Conservation (phyloP, 805 yeast species). For the Suhomyces vadensis region DNA sequence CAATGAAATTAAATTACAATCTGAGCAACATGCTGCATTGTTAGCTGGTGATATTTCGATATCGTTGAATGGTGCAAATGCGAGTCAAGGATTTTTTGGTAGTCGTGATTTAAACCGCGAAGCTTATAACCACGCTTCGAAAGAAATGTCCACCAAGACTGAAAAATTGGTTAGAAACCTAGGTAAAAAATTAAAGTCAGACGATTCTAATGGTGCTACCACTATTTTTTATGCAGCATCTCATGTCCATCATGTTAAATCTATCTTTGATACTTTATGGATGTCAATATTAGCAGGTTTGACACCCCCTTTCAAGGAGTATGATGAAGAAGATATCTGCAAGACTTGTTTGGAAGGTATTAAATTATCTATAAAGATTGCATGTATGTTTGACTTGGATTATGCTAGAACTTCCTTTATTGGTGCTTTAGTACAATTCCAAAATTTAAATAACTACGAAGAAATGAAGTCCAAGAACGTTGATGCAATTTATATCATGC, state of each 20-base stretch:
- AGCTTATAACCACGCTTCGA: conserved; percentile 89
- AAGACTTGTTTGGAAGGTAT: conserved; percentile 81
- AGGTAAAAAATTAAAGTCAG: conserved; percentile 47
- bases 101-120: conserved; percentile 71
- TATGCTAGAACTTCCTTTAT: conserved; percentile 88
- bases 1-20: conserved; percentile 86
- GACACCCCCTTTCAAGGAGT: conserved; percentile 90
- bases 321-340: conserved; percentile 71
- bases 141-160: conserved; percentile 86
- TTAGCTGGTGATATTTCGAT: conserved; percentile 58
- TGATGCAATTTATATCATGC: conserved; percentile 70
- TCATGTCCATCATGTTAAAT: conserved; percentile 85
- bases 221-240: conserved; percentile 73
- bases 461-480: conserved; percentile 80
- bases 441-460: conserved; percentile 74
- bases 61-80: conserved; percentile 23
- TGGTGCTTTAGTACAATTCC: conserved; percentile 85
- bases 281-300: conserved; percentile 95
- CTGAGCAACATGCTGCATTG: conserved; percentile 92
- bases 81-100: conserved; percentile 61
- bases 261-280: conserved; percentile 94
- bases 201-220: conserved; percentile 29
- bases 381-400: conserved; percentile 80
- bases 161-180: conserved; percentile 75
- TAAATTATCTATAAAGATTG: conserved; percentile 74